phyloP scores from a whole-genome alignment of 164 flowering plant genomes.

The Macadamia integrifolia region DNA sequence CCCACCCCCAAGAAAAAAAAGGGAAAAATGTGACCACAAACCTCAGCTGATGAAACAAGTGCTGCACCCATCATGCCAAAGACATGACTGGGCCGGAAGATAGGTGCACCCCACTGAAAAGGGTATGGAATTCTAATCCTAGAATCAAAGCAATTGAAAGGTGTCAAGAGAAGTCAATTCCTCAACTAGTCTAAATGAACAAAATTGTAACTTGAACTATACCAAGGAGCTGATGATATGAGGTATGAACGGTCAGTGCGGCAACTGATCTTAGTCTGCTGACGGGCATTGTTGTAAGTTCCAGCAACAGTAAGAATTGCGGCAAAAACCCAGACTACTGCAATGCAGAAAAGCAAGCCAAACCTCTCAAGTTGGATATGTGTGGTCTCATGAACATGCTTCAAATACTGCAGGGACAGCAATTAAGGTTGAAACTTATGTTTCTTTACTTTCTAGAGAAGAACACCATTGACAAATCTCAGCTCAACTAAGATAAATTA shows the following conservation, averaged over 20 bases:
- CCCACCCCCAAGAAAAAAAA: too few relatives aligned
- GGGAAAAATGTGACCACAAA: conserved; percentile 6
- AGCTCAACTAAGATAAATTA: conserved; percentile 17
- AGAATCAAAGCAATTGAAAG: conserved; percentile 3
- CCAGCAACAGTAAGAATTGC: conserved; percentile 81
- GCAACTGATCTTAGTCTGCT: conserved; percentile 57
- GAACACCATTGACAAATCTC: too few relatives aligned
- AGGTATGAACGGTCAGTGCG: conserved; percentile 68
- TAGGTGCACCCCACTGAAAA: conserved; percentile 93
- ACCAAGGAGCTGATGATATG: conserved; percentile 87
- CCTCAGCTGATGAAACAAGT: conserved; percentile 88
- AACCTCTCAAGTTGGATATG: conserved; percentile 17
- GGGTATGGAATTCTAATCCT: conserved; percentile 95
- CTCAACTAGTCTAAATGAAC: too few relatives aligned
- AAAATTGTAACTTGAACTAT: not conserved
- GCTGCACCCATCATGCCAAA: conserved; percentile 99
- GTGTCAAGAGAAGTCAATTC: too few relatives aligned
- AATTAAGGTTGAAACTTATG: too few relatives aligned
- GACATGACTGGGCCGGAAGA: conserved; percentile 82
- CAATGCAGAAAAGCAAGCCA: conserved; percentile 70
- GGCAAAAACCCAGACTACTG: conserved; percentile 78
- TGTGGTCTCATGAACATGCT: too few relatives aligned
- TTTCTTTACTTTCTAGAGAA: too few relatives aligned
- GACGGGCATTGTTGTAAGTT: conserved; percentile 61
- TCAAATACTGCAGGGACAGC: too few relatives aligned